These are phyloP conservation scores for Dysphania ambrosioides DNA, from an alignment of 148 eudicot genomes.

Conservation along the genomic window DNA sequence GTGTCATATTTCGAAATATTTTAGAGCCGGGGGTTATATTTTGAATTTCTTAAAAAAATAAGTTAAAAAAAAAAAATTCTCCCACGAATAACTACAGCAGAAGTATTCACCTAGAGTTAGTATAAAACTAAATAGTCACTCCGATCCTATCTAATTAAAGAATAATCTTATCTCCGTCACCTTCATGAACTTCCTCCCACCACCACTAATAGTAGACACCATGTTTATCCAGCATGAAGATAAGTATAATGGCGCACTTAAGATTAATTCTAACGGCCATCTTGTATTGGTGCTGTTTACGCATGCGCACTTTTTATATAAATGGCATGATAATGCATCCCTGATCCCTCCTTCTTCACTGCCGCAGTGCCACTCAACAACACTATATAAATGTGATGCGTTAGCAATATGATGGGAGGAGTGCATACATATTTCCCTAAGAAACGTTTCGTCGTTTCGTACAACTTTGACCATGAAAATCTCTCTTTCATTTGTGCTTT, in stretches of 20 bases:
- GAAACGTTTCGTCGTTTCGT: background rate
- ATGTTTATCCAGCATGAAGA: background rate
- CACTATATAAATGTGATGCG: constrained; percentile 10
- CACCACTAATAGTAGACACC: background rate
- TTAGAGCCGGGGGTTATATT: too few species aligned
- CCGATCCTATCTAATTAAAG: background rate
- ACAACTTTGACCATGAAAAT: constrained; percentile 7
- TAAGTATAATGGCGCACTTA: constrained; percentile 32
- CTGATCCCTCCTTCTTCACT: constrained; percentile 6
- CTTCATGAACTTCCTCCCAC: background rate
- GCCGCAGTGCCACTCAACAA: background rate
- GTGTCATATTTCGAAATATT: too few species aligned
- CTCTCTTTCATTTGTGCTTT: background rate
- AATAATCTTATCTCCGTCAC: background rate
- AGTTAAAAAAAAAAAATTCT: too few species aligned
- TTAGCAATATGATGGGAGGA: background rate
- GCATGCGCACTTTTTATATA: constrained; percentile 23
- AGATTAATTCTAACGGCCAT: background rate
- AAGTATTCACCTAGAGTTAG: background rate
- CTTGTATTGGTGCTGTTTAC: constrained; percentile 19
- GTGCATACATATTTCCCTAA: background rate
- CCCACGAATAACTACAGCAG: too few species aligned
- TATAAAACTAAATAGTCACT: background rate
- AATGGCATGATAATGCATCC: background rate
- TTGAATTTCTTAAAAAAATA: too few species aligned